These are phyloP conservation scores for Pholiota adiposa DNA, from an alignment of 1,284 basidiomycete genomes.

Conservation along the genomic window DNA sequence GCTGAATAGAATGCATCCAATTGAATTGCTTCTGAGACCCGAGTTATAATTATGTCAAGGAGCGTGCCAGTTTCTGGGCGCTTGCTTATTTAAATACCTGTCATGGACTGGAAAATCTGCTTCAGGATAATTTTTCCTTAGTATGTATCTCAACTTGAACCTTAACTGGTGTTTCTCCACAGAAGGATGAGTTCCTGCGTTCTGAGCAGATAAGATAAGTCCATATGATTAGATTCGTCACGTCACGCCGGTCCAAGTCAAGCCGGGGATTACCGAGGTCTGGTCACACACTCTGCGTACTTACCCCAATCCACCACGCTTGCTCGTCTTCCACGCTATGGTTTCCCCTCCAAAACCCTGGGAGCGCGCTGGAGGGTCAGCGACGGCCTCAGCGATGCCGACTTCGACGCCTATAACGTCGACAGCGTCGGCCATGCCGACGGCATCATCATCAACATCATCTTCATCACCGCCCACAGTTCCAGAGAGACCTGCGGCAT, in stretches of 20 bases:
- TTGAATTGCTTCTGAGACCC: too few relatives aligned
- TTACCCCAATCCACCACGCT: not conserved
- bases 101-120: too few relatives aligned
- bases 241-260: not conserved
- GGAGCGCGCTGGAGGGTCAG: constrained; percentile 59
- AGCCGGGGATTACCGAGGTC: not conserved
- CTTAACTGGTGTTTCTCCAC: too few relatives aligned
- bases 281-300: not conserved
- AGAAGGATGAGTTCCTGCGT: too few relatives aligned
- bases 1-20: too few relatives aligned
- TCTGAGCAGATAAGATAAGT: too few relatives aligned
- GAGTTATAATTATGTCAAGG: too few relatives aligned
- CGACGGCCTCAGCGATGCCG: constrained; percentile 22
- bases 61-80: too few relatives aligned
- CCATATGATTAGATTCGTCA: not conserved
- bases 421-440: constrained; percentile 22
- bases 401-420: constrained; percentile 23
- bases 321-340: constrained; percentile 42
- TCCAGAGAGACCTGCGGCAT: constrained; percentile 50
- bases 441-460: constrained; percentile 30
- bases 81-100: too few relatives aligned
- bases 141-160: too few relatives aligned
- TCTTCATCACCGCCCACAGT: constrained; percentile 39
- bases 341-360: constrained; percentile 86
- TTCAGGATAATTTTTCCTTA: too few relatives aligned